A percentile compares a stretch with the other conserved stretches of the same genome.
phyloP scores from a whole-genome alignment of 2,329 filamentous ascomycete species.

The Diaporthe caulivora region DNA sequence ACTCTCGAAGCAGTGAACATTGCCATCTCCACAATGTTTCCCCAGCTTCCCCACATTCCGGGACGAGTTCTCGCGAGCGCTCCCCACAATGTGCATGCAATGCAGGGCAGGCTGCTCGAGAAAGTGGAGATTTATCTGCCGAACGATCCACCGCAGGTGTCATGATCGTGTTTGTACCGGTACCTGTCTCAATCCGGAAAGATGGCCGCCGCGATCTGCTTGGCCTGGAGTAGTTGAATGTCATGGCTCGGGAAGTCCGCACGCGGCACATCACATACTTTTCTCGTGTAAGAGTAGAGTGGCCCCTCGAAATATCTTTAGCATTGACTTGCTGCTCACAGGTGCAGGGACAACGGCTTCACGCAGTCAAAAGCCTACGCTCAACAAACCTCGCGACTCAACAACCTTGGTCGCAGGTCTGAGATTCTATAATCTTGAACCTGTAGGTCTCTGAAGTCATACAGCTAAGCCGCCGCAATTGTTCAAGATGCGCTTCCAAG shows the following conservation, averaged over 20 bases:
- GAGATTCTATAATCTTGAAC: background rate
- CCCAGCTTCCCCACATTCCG: background rate
- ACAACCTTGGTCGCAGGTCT: background rate
- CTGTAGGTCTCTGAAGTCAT: background rate
- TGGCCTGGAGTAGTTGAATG: background rate
- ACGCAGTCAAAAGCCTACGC: background rate
- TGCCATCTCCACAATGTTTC: background rate
- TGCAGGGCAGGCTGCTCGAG: background rate
- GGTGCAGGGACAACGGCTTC: background rate
- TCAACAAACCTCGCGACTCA: background rate
- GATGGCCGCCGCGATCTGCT: background rate
- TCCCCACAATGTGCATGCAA: background rate
- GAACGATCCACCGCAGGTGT: background rate
- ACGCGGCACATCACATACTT: background rate
- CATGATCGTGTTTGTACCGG: background rate
- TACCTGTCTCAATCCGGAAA: slow-evolving; percentile 6
- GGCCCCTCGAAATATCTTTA: background rate
- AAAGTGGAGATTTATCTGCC: background rate
- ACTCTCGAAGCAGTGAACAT: background rate
- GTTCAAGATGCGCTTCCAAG: slow-evolving; percentile 1
- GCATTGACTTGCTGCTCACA: background rate
- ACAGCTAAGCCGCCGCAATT: background rate
- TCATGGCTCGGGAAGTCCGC: slow-evolving; percentile 18
- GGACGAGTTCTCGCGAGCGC: background rate
- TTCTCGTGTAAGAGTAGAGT: background rate